Evolutionary conservation across 2,329 filamentous ascomycete genomes (phyloP).

Genomic region (Microdochium bolleyi): DNA sequence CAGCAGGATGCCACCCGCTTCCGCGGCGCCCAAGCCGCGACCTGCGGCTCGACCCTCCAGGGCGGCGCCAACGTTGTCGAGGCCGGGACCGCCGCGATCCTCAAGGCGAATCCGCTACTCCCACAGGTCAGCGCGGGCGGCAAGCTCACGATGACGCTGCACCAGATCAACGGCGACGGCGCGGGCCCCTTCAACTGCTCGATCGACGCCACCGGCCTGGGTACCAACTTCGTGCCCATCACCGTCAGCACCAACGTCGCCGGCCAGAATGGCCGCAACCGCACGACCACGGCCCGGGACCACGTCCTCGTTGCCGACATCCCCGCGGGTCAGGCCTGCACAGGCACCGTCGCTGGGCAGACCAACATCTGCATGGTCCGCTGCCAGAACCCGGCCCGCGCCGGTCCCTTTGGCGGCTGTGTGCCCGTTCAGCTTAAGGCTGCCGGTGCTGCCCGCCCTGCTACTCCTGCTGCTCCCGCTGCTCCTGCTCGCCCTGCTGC

Average conservation of each 20-base stretch:
- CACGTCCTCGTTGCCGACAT: too few relatives aligned
- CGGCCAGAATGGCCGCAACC: too few relatives aligned
- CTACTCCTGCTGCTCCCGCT: background rate
- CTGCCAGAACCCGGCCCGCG: constrained; percentile 51
- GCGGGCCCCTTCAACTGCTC: constrained; percentile 59
- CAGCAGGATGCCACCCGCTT: constrained; percentile 59
- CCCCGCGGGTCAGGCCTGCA: constrained; percentile 45
- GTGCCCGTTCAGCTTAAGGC: constrained; percentile 42
- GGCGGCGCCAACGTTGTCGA: constrained; percentile 49
- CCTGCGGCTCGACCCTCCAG: constrained; percentile 50
- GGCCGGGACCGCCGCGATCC: constrained; percentile 46
- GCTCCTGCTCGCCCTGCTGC: background rate
- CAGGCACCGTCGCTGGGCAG: constrained; percentile 51
- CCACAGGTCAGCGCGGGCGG: constrained; percentile 54
- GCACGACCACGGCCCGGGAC: too few relatives aligned
- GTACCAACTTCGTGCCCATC: constrained; percentile 41
- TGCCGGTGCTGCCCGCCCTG: background rate
- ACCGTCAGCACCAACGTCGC: constrained; percentile 45
- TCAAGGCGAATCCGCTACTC: constrained; percentile 46
- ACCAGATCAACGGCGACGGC: constrained; percentile 61
- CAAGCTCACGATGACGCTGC: constrained; percentile 51
- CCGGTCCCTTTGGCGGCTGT: constrained; percentile 56
- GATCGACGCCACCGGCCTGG: constrained; percentile 54
- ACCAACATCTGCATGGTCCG: constrained; percentile 54
- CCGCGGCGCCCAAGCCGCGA: constrained; percentile 39